These are phyloP conservation scores for Tricharina praecox DNA, from an alignment of 495 filamentous ascomycete species.

Conservation along the genomic window DNA sequence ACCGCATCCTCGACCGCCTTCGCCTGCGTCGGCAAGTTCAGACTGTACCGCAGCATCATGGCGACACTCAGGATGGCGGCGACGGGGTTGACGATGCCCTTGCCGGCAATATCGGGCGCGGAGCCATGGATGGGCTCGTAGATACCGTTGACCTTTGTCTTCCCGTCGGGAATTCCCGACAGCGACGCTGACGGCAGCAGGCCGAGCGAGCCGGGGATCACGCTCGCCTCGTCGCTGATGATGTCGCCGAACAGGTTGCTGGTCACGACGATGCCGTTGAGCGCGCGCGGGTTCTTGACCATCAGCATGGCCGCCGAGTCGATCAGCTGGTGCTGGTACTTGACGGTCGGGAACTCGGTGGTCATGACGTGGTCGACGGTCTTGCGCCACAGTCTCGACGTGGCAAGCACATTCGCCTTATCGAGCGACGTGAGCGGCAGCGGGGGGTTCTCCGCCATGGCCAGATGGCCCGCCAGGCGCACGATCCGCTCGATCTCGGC, in stretches of 20 bases:
- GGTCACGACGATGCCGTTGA: constrained; percentile 87
- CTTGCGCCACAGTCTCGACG: constrained; percentile 77
- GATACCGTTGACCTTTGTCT: constrained; percentile 61
- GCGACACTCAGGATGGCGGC: constrained; percentile 76
- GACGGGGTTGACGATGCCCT: constrained; percentile 59
- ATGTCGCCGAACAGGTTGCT: constrained; percentile 97
- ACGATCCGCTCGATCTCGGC: constrained; percentile 80
- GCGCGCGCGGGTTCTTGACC: constrained; percentile 78
- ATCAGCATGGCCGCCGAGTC: constrained; percentile 94
- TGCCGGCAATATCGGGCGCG: constrained; percentile 33
- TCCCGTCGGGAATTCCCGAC: constrained; percentile 67
- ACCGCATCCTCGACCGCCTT: constrained; percentile 65
- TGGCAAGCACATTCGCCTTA: constrained; percentile 95
- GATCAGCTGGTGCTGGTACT: constrained; percentile 79
- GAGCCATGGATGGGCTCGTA: constrained; percentile 94
- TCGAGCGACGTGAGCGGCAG: constrained; percentile 76
- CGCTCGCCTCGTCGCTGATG: constrained; percentile 87
- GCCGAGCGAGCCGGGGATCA: constrained; percentile 84
- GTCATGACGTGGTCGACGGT: constrained; percentile 63
- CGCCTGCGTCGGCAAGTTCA: constrained; percentile 58
- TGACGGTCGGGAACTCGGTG: constrained; percentile 77
- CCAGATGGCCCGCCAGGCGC: constrained; percentile 66
- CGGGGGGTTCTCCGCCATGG: constrained; percentile 62
- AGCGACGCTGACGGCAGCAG: constrained; percentile 79
- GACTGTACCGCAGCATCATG: constrained; percentile 83